Conservation (phyloP, 495 filamentous ascomycete genomes). For the Penicillium angulare region DNA sequence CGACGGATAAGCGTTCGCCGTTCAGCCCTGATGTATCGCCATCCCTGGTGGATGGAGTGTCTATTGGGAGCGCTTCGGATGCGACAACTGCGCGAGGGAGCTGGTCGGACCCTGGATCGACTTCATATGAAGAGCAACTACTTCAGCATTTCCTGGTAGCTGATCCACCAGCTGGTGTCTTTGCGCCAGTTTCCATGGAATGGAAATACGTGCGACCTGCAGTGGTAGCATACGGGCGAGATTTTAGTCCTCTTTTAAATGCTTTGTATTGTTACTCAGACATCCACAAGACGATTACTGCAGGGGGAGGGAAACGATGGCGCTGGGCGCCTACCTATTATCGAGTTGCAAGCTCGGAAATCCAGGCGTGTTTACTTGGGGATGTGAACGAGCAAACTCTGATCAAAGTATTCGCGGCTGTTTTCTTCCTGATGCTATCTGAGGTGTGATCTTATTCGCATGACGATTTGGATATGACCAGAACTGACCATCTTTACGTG, state of each 20-base stretch:
- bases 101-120: slow-evolving; percentile 20
- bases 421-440: slow-evolving; percentile 41
- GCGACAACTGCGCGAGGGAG: slow-evolving; percentile 13
- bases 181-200: slow-evolving; percentile 34
- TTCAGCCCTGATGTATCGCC: slow-evolving; percentile 17
- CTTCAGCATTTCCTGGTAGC: slow-evolving; percentile 33
- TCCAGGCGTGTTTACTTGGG: slow-evolving; percentile 31
- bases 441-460: slow-evolving; percentile 26
- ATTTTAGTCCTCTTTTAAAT: slow-evolving; percentile 28
- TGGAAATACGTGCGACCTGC: slow-evolving; percentile 35
- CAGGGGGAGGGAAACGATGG: slow-evolving; percentile 32
- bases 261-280: slow-evolving; percentile 40
- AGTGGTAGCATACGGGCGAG: slow-evolving; percentile 25
- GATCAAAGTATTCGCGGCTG: slow-evolving; percentile 28
- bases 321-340: slow-evolving; percentile 33
- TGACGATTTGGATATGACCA: neutral
- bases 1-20: slow-evolving; percentile 5
- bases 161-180: slow-evolving; percentile 35
- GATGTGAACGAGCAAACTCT: slow-evolving; percentile 27
- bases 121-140: slow-evolving; percentile 34
- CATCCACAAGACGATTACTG: slow-evolving; percentile 26
- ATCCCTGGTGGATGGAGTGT: slow-evolving; percentile 14
- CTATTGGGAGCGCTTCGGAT: slow-evolving; percentile 17
- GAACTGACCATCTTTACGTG: neutral
- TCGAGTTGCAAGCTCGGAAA: slow-evolving; percentile 32